Conservation (phyloP, 805 yeast species). For the Saccharomycopsis babjevae region DNA sequence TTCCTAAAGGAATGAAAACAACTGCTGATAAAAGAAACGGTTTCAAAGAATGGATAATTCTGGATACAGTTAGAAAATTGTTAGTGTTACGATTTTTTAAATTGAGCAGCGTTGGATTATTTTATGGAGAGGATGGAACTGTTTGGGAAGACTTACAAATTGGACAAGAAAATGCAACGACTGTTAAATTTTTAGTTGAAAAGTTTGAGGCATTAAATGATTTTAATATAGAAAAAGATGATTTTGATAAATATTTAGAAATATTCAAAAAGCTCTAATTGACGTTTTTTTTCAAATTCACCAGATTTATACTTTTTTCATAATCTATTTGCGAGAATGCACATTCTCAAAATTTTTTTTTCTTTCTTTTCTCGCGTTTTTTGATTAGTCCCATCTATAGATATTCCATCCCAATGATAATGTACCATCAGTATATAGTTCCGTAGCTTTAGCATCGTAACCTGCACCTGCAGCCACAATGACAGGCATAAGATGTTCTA, state of each 20-base stretch:
- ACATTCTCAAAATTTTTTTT: too few relatives aligned
- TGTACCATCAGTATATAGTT: conserved; percentile 35
- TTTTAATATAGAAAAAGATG: neutral
- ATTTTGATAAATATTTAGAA: neutral
- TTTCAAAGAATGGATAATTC: neutral
- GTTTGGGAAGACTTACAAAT: neutral
- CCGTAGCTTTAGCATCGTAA: conserved; percentile 31
- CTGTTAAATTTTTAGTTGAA: neutral
- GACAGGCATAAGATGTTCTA: conserved; percentile 64
- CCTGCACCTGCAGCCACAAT: conserved; percentile 51
- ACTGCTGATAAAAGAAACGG: neutral
- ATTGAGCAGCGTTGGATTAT: neutral
- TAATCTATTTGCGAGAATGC: too few relatives aligned
- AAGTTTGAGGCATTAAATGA: neutral
- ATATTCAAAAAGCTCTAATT: neutral
- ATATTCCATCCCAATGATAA: conserved; percentile 62
- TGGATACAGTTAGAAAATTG: neutral
- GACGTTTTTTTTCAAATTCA: neutral
- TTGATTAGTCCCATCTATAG: conserved; percentile 30
- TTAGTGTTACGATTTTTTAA: neutral
- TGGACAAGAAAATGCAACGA: neutral
- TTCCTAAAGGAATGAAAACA: neutral
- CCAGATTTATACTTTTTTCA: too few relatives aligned
- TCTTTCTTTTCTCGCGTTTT: neutral
- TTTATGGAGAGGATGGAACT: neutral